These are phyloP conservation scores for Sarocladium oryzae DNA, from an alignment of 2,329 filamentous ascomycete species.

Conservation along the genomic window DNA sequence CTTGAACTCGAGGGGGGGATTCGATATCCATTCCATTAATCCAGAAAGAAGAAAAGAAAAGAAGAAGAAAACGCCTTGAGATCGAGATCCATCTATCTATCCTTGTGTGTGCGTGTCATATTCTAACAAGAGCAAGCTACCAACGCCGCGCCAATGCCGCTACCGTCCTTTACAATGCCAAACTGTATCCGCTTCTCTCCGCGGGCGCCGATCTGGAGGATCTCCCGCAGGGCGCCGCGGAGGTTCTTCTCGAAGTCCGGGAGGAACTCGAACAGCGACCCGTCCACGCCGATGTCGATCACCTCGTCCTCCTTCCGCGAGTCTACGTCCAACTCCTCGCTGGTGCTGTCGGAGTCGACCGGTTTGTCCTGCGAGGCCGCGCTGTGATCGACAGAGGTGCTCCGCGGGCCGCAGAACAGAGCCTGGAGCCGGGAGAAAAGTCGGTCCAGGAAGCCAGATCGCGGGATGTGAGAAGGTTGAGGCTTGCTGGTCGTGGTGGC, in stretches of 20 bases:
- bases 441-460: too few relatives aligned
- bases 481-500: too few relatives aligned
- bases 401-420: too few relatives aligned
- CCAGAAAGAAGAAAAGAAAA: too few relatives aligned
- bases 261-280: slow-evolving; percentile 66
- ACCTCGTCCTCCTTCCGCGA: neutral
- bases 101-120: too few relatives aligned
- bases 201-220: slow-evolving; percentile 50
- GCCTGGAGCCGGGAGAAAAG: neutral
- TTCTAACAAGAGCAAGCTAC: slow-evolving; percentile 40
- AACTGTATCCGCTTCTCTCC: slow-evolving; percentile 63
- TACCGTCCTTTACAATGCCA: slow-evolving; percentile 67
- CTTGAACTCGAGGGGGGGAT: too few relatives aligned
- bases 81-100: neutral
- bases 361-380: neutral
- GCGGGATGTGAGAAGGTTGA: too few relatives aligned
- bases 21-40: too few relatives aligned
- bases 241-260: slow-evolving; percentile 62
- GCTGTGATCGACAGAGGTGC: too few relatives aligned
- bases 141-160: slow-evolving; percentile 64
- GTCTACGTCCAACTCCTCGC: slow-evolving; percentile 29
- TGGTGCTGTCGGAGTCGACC: slow-evolving; percentile 19
- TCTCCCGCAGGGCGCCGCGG: slow-evolving; percentile 55
- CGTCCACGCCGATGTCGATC: slow-evolving; percentile 63
- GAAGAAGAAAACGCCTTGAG: neutral